Conservation (phyloP, 2,329 filamentous ascomycete species). For the Rutstroemia sp. region DNA sequence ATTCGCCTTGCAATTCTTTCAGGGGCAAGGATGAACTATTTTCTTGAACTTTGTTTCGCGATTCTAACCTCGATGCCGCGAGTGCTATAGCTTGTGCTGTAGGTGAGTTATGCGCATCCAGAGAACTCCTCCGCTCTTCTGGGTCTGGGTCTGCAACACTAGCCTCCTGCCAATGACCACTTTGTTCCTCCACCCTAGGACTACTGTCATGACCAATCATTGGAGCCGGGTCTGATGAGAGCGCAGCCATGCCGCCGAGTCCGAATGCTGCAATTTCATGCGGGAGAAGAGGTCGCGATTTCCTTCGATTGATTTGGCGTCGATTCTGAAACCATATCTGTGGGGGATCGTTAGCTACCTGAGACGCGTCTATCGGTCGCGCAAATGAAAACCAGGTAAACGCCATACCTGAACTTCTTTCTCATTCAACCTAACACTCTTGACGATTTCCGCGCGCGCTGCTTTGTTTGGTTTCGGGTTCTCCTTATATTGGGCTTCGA, state of each 20-base stretch:
- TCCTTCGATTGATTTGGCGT: constrained; percentile 84
- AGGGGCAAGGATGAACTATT: neutral
- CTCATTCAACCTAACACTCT: constrained; percentile 73
- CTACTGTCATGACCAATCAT: constrained; percentile 18
- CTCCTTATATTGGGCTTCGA: constrained; percentile 76
- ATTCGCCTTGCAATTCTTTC: neutral
- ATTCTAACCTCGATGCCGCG: neutral
- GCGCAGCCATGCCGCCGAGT: constrained; percentile 35
- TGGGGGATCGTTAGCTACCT: neutral
- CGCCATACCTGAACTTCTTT: constrained; percentile 87
- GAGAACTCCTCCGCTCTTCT: neutral
- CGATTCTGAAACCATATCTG: constrained; percentile 98
- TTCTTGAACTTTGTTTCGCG: neutral
- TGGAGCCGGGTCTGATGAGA: constrained; percentile 27
- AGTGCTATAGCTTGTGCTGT: neutral
- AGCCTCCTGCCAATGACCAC: neutral
- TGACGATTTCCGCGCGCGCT: constrained; percentile 75
- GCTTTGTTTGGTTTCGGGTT: constrained; percentile 91
- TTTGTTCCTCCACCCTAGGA: constrained; percentile 15
- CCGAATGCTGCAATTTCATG: constrained; percentile 63
- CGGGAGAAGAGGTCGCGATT: constrained; percentile 73
- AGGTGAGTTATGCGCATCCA: neutral
- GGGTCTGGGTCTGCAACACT: constrained; percentile 8
- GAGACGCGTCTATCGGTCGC: constrained; percentile 11
- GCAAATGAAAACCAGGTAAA: neutral